Percentiles rank a stretch among this genome's conserved stretches.
These are phyloP conservation scores for Cercospora sesami DNA, from an alignment of 2,329 filamentous ascomycete genomes.

Conservation along the genomic window DNA sequence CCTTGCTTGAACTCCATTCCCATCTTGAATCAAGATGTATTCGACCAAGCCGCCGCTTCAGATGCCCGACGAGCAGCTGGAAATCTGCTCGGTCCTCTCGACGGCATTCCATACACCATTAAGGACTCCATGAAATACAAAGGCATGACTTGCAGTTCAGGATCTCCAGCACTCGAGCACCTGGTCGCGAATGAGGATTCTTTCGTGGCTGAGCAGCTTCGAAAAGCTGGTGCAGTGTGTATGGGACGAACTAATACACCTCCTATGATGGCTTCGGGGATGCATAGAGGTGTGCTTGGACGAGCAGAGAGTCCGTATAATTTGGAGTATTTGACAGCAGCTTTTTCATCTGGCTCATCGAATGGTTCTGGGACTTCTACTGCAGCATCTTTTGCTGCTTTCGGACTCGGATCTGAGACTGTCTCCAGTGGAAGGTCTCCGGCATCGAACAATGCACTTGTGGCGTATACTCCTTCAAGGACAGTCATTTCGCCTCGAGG, in stretches of 20 bases:
- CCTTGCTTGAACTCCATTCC: conserved; percentile 51
- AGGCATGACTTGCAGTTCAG: conserved; percentile 55
- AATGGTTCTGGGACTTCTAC: conserved; percentile 57
- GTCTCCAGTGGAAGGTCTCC: conserved; percentile 59
- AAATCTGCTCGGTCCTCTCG: conserved; percentile 44
- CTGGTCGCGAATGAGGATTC: conserved; percentile 56
- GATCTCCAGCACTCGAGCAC: conserved; percentile 56
- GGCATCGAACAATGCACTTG: conserved; percentile 57
- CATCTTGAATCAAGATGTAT: conserved; percentile 49
- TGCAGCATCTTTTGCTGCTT: conserved; percentile 53
- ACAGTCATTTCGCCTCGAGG: conserved; percentile 55
- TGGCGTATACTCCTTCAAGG: conserved; percentile 58
- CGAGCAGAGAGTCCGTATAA: conserved; percentile 61
- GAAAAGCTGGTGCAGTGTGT: conserved; percentile 53
- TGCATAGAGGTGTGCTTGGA: conserved; percentile 59
- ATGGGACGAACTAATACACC: conserved; percentile 62
- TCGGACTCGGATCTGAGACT: conserved; percentile 58
- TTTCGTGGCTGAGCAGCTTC: conserved; percentile 51
- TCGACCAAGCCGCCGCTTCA: conserved; percentile 51
- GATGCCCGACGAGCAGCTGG: conserved; percentile 48
- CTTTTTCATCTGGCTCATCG: conserved; percentile 59
- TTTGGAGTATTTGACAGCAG: conserved; percentile 53
- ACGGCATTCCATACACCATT: conserved; percentile 59
- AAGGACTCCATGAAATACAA: conserved; percentile 60
- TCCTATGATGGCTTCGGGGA: conserved; percentile 60